phyloP scores from a whole-genome alignment of 257 asterid species.

The Fraxinus americana region DNA sequence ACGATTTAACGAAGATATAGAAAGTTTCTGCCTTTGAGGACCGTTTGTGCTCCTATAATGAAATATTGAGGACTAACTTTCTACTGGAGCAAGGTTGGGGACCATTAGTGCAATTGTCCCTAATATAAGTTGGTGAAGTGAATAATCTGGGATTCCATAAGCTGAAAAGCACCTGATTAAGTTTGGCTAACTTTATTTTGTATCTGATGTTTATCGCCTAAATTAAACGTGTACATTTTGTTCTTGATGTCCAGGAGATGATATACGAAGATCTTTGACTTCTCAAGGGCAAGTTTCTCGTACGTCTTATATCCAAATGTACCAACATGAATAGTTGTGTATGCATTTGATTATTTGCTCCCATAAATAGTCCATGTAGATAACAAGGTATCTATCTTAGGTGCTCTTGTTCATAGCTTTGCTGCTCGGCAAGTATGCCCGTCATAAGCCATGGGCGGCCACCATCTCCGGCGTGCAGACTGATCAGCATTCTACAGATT shows the following conservation, averaged over 20 bases:
- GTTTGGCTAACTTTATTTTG: background rate
- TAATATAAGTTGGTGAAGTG: background rate
- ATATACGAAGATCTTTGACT: slow-evolving; percentile 50
- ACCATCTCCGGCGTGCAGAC: background rate
- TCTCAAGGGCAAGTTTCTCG: slow-evolving; percentile 2
- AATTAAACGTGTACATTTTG: slow-evolving; percentile 5
- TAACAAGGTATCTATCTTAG: background rate
- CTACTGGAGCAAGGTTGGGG: background rate
- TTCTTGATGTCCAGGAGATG: slow-evolving; percentile 60
- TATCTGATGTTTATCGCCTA: background rate
- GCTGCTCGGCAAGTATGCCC: background rate
- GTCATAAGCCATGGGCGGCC: background rate
- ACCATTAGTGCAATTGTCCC: background rate
- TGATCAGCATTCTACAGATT: background rate
- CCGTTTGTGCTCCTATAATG: background rate
- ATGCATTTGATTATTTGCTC: slow-evolving; percentile 21
- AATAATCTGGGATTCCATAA: background rate
- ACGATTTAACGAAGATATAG: background rate
- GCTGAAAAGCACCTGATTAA: background rate
- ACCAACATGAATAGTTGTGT: slow-evolving; percentile 7
- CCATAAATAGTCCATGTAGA: slow-evolving; percentile 16
- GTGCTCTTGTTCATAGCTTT: background rate
- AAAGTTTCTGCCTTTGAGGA: background rate
- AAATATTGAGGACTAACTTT: background rate
- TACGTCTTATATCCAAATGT: slow-evolving; percentile 12